A percentile compares a stretch with the other conserved stretches of the same genome.
These are phyloP conservation scores for Aspergillus udagawae DNA, from an alignment of 2,329 filamentous ascomycete species.

Conservation along the genomic window DNA sequence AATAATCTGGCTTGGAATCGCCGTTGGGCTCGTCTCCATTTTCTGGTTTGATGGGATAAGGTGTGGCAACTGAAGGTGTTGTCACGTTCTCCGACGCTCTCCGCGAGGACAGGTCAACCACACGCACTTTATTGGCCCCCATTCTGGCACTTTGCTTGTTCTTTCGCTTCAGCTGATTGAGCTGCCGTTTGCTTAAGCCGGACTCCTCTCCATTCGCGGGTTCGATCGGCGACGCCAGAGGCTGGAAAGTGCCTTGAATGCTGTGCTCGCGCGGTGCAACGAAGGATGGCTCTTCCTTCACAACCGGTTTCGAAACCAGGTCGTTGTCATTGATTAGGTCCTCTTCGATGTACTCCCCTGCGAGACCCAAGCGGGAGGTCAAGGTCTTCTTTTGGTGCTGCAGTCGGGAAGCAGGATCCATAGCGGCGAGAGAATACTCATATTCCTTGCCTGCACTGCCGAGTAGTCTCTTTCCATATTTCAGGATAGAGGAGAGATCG, in stretches of 20 bases:
- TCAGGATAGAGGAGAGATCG: slow-evolving; percentile 74
- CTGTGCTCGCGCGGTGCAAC: slow-evolving; percentile 44
- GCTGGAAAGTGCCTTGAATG: slow-evolving; percentile 39
- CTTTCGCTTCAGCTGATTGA: slow-evolving; percentile 92
- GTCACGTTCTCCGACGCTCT: slow-evolving; percentile 63
- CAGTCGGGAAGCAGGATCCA: slow-evolving; percentile 77
- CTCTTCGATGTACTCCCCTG: slow-evolving; percentile 80
- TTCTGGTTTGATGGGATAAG: slow-evolving; percentile 58
- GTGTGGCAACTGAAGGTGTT: slow-evolving; percentile 50
- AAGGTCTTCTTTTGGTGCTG: slow-evolving; percentile 88
- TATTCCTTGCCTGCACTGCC: slow-evolving; percentile 76
- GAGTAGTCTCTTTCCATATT: slow-evolving; percentile 76
- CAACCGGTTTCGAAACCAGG: slow-evolving; percentile 45
- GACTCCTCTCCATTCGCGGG: slow-evolving; percentile 58
- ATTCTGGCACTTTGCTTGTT: slow-evolving; percentile 85
- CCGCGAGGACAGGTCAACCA: slow-evolving; percentile 78
- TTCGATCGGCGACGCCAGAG: slow-evolving; percentile 47
- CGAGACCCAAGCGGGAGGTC: slow-evolving; percentile 72
- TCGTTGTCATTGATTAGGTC: slow-evolving; percentile 68
- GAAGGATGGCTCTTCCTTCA: slow-evolving; percentile 48
- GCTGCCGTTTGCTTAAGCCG: slow-evolving; percentile 82
- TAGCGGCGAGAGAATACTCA: slow-evolving; percentile 75
- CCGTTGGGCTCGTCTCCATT: slow-evolving; percentile 57
- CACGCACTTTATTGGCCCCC: slow-evolving; percentile 81
- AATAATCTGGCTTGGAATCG: slow-evolving; percentile 72